Evolutionary conservation across 495 filamentous ascomycete genomes (phyloP).

Genomic region (Daldinia grandis): DNA sequence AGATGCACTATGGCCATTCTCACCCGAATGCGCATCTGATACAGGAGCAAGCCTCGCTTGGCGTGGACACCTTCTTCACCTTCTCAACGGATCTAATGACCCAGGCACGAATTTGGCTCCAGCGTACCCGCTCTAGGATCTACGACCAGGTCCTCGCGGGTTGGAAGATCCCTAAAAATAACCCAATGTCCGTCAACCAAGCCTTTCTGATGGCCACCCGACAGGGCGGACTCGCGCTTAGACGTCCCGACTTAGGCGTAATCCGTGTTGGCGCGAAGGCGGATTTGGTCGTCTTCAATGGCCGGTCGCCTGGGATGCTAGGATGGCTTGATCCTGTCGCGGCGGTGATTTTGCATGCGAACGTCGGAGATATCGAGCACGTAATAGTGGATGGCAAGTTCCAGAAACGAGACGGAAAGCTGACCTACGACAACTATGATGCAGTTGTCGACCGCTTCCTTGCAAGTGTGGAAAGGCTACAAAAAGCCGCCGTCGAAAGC

Average conservation of each 20-base stretch:
- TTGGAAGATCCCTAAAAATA: conserved; percentile 51
- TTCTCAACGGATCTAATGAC: conserved; percentile 49
- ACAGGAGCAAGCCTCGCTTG: conserved; percentile 48
- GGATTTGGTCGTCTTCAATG: conserved; percentile 62
- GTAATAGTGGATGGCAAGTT: conserved; percentile 60
- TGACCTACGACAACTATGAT: conserved; percentile 41
- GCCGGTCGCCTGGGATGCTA: conserved; percentile 54
- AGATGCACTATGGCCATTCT: conserved; percentile 49
- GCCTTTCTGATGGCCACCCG: conserved; percentile 61
- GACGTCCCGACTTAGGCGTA: conserved; percentile 56
- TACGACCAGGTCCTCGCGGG: conserved; percentile 47
- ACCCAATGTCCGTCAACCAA: conserved; percentile 57
- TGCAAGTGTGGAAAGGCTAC: conserved; percentile 45
- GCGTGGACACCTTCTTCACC: conserved; percentile 49
- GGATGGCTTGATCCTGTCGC: conserved; percentile 62
- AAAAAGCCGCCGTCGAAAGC: conserved; percentile 14
- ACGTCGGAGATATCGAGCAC: conserved; percentile 56
- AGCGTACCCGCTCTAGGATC: conserved; percentile 44
- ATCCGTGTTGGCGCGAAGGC: conserved; percentile 57
- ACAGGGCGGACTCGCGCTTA: conserved; percentile 56
- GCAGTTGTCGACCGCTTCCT: conserved; percentile 45
- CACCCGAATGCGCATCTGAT: conserved; percentile 44
- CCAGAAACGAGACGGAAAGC: conserved; percentile 49
- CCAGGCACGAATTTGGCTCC: conserved; percentile 52
- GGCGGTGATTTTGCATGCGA: conserved; percentile 60